Base-by-base conservation (phyloP, 495 filamentous ascomycete genomes). In the Aspergillus panamensis region DNA sequence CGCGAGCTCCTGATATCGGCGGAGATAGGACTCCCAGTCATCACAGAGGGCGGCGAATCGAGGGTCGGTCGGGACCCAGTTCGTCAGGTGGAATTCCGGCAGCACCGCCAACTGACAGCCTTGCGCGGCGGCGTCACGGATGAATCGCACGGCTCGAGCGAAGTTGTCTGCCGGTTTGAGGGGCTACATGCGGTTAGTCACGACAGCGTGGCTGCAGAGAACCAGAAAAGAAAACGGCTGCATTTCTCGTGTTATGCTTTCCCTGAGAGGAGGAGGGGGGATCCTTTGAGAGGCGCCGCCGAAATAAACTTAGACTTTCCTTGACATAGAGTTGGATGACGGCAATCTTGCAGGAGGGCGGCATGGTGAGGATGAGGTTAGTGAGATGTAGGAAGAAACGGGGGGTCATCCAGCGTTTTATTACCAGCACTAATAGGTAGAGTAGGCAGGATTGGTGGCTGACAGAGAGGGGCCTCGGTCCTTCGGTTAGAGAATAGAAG, bases 1-100 rank as follows among this genome's bases (percentile, higher is more conserved):
- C 3, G 89, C 90, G n/a, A 93, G 69, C 7, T 69, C 72, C 60
- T 82, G 77, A 66, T 90, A 91, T 31, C 71, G 71, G 2, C 80
- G 49, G 31, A 92, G 73, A 64, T 87, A 91, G 6, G 62, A 63
- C 21, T 55, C 52, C 52, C 52, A 55, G 12, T 55, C 52, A 10
- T 7, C 25, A 25, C 52, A 55, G 0, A 55, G 21, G 14, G 40
- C 0, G 72, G 61, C 60, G 10, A 58, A 62, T 9, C 32, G 16
- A 13, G 54, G 50, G 20, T 62, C 54, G 2, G 16, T 35, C 3
- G 60, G 60, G 6, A 58, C 16, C 48, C 48, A 62, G 32, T 62
- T 53, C 20, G 48, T 53, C 7, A 63, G 52, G 20, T 63, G 61
- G 47, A 50, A 60, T 32, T 60, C 58, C 1, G 58, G 58, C 9